These are phyloP conservation scores for Penicillium lagena DNA, from an alignment of 495 filamentous ascomycete genomes.

Conservation along the genomic window DNA sequence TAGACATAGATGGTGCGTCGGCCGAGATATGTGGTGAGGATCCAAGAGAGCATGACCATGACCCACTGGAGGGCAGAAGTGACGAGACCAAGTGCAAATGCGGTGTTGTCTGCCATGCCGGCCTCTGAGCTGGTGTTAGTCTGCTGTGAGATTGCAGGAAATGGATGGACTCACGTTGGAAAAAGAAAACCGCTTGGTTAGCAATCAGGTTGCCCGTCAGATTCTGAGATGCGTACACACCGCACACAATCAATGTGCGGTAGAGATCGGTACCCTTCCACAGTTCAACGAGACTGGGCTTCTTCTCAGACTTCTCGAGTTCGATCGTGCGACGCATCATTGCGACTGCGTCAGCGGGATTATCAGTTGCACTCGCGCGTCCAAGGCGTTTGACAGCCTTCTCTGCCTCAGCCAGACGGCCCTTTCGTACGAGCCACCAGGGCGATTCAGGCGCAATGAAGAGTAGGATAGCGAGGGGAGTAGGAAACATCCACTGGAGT, in stretches of 20 bases:
- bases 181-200: constrained; percentile 22
- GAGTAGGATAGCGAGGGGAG: constrained; percentile 26
- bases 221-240: constrained; percentile 24
- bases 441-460: constrained; percentile 45
- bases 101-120: constrained; percentile 25
- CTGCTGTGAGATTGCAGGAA: constrained; percentile 9
- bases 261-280: constrained; percentile 21
- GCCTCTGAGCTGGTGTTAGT: constrained; percentile 22
- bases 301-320: constrained; percentile 48
- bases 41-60: constrained; percentile 49
- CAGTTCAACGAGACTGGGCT: constrained; percentile 25
- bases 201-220: constrained; percentile 21
- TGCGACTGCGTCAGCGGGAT: constrained; percentile 27
- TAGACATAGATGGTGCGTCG: constrained; percentile 40
- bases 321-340: constrained; percentile 71
- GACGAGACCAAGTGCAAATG: constrained; percentile 42
- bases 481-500: constrained; percentile 42
- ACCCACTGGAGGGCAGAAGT: constrained; percentile 44
- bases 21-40: constrained; percentile 39
- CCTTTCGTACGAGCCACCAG: constrained; percentile 42
- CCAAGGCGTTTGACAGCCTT: constrained; percentile 30
- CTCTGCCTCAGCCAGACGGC: constrained; percentile 33
- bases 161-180: constrained; percentile 17
- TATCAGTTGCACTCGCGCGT: constrained; percentile 15
- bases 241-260: constrained; percentile 22